These are phyloP conservation scores for Sclerotinia minor DNA, from an alignment of 2,329 filamentous ascomycete genomes.

Conservation along the genomic window DNA sequence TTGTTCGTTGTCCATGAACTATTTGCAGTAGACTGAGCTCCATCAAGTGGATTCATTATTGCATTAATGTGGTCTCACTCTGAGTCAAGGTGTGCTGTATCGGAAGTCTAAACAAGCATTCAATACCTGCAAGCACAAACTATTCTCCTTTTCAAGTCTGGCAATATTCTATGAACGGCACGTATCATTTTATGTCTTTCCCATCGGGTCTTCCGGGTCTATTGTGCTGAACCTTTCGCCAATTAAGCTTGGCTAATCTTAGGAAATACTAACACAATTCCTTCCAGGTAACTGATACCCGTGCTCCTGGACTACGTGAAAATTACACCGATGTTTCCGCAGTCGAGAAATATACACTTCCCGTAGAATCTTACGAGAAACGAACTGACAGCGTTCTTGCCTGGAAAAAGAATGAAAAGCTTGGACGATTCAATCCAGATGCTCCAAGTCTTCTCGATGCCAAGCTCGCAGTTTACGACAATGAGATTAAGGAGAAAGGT, in stretches of 20 bases:
- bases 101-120: background rate
- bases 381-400: slow-evolving; percentile 86
- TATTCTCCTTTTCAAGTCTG: slow-evolving; percentile 16
- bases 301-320: slow-evolving; percentile 70
- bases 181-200: slow-evolving; percentile 15
- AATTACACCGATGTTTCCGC: slow-evolving; percentile 80
- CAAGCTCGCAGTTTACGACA: slow-evolving; percentile 66
- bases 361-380: slow-evolving; percentile 79
- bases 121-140: slow-evolving; percentile 21
- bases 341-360: slow-evolving; percentile 89
- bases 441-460: slow-evolving; percentile 73
- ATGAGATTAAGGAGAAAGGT: slow-evolving; percentile 69
- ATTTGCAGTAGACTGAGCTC: slow-evolving; percentile 12
- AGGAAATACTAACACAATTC: slow-evolving; percentile 27
- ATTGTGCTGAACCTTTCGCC: background rate
- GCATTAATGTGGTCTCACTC: slow-evolving; percentile 18
- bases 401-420: slow-evolving; percentile 92
- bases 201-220: slow-evolving; percentile 1
- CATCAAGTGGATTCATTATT: slow-evolving; percentile 18
- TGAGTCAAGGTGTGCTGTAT: slow-evolving; percentile 19
- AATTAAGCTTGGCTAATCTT: background rate
- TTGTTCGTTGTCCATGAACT: slow-evolving; percentile 24
- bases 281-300: slow-evolving; percentile 72
- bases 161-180: slow-evolving; percentile 14
- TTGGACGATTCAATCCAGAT: slow-evolving; percentile 92